Percentiles rank a stretch among this genome's conserved stretches.
phyloP scores from a whole-genome alignment of 1,284 basidiomycete species.

The Ceratobasidium sp. region DNA sequence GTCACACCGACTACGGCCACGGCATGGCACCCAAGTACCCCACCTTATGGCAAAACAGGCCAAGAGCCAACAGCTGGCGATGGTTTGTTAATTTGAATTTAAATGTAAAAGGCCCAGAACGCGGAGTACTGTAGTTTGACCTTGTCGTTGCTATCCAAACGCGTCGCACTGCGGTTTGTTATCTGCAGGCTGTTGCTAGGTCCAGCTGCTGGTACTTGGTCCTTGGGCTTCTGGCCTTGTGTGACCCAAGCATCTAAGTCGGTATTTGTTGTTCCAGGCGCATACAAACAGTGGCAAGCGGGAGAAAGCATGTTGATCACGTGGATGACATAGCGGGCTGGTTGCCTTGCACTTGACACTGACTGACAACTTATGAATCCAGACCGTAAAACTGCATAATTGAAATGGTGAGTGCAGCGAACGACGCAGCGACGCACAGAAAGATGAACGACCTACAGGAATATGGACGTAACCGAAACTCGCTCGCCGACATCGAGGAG shows the following conservation, averaged over 20 bases:
- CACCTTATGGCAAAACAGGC: no score
- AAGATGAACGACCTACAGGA: slow-evolving; percentile 37
- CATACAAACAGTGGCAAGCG: neutral
- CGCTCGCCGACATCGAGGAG: slow-evolving; percentile 75
- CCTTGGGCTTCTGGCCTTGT: no score
- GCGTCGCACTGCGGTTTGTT: no score
- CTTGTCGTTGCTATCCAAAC: no score
- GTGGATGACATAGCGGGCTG: slow-evolving; percentile 24
- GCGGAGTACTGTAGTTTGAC: no score
- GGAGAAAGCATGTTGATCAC: slow-evolving; percentile 22
- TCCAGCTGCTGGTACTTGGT: no score
- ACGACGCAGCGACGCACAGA: neutral
- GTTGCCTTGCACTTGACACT: neutral
- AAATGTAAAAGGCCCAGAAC: no score
- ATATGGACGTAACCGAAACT: slow-evolving; percentile 56
- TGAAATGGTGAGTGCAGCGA: slow-evolving; percentile 28
- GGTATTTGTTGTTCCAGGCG: neutral
- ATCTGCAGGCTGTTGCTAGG: no score
- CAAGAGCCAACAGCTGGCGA: no score
- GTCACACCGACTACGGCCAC: no score
- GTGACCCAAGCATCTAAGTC: neutral
- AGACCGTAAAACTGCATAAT: neutral
- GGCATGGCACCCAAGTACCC: no score
- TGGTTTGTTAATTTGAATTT: no score
- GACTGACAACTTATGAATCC: neutral